Conservation (phyloP, 139 green algal species). For the Axilococcus clingmanii region DNA sequence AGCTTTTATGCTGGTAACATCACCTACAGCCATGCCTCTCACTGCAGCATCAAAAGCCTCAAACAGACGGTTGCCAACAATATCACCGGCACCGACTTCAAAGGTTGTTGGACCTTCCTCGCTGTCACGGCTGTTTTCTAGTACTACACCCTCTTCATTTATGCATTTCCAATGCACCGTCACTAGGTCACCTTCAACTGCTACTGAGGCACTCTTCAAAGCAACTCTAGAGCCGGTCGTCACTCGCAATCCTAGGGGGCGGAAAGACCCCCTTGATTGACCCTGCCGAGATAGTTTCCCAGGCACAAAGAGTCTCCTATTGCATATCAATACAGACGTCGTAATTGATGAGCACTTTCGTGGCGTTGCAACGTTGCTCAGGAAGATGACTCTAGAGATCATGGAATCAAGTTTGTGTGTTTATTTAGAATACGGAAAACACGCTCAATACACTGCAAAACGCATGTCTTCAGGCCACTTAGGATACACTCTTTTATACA, state of each 20-base stretch:
- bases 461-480: conserved; percentile 62
- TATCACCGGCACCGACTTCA: conserved; percentile 72
- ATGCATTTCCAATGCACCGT: conserved; percentile 41
- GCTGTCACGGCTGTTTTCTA: conserved; percentile 27
- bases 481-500: conserved; percentile 96
- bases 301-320: no score
- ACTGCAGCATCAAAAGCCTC: conserved; percentile 80
- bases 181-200: conserved; percentile 49
- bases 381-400: no score
- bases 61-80: conserved; percentile 76
- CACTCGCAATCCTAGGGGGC: no score
- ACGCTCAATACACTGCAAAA: no score
- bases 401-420: no score
- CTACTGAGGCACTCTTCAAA: conserved; percentile 15
- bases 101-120: conserved; percentile 60
- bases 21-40: conserved; percentile 50
- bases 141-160: conserved; percentile 47
- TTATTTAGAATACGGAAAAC: no score
- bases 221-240: no score
- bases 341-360: no score
- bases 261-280: no score
- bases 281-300: no score
- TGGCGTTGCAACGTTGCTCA: no score
- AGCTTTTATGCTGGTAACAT: conserved; percentile 42
- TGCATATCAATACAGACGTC: no score